phyloP scores from a whole-genome alignment of 2,329 filamentous ascomycete genomes.

The Fusarium illudens region DNA sequence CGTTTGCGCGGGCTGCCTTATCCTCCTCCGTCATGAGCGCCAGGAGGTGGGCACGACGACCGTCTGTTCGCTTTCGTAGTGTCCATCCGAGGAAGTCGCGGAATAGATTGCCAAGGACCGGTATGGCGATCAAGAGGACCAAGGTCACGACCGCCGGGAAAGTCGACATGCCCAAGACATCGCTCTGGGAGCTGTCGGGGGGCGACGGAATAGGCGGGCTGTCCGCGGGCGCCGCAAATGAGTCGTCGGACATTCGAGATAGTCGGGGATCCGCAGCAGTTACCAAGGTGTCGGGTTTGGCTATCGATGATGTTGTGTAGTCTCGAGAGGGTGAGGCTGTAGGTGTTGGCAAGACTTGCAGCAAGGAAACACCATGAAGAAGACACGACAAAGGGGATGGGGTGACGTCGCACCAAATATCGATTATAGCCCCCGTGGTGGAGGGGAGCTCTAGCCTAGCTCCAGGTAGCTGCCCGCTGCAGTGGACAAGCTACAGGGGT shows the following conservation, averaged over 20 bases:
- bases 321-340: conserved; percentile 20
- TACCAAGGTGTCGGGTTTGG: not conserved
- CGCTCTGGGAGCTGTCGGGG: not conserved
- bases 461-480: conserved; percentile 14
- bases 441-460: conserved; percentile 28
- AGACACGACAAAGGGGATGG: conserved; percentile 11
- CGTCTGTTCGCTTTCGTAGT: conserved; percentile 69
- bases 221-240: not conserved
- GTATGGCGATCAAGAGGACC: conserved; percentile 37
- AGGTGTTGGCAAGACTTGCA: not conserved
- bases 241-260: not conserved
- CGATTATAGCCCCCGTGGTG: conserved; percentile 11
- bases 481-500: conserved; percentile 27
- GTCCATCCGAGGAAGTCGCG: conserved; percentile 65
- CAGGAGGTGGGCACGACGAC: conserved; percentile 66
- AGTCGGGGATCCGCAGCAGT: not conserved
- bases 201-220: not conserved
- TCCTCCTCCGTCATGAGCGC: conserved; percentile 59
- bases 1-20: conserved; percentile 48
- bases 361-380: conserved; percentile 7
- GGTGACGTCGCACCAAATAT: conserved; percentile 30
- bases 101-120: conserved; percentile 42
- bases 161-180: conserved; percentile 10
- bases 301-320: conserved; percentile 1
- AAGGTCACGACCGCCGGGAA: conserved; percentile 24